These are phyloP conservation scores for Venturia nashicola DNA, from an alignment of 2,329 filamentous ascomycete species.

Conservation along the genomic window DNA sequence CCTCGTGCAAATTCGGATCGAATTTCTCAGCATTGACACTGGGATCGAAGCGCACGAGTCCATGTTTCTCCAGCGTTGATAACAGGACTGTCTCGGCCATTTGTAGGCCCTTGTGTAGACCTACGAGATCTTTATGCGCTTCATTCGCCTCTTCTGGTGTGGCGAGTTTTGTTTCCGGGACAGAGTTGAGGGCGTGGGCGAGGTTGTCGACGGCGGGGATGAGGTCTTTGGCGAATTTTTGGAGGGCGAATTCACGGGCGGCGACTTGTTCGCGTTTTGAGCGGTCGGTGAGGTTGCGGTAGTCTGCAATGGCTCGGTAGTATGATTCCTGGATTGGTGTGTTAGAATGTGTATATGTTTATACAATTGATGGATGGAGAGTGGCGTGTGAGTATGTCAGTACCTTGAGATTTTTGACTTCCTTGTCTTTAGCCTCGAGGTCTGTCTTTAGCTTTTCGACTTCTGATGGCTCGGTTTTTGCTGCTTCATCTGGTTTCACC, in stretches of 20 bases:
- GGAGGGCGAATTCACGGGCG: constrained; percentile 86
- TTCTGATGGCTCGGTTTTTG: constrained; percentile 20
- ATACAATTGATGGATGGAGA: background rate
- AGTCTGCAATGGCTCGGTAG: constrained; percentile 87
- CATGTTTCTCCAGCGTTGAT: constrained; percentile 83
- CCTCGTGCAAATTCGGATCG: constrained; percentile 93
- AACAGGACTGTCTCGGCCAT: constrained; percentile 91
- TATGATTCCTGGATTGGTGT: constrained; percentile 64
- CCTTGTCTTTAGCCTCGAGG: constrained; percentile 59
- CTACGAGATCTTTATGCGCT: constrained; percentile 52
- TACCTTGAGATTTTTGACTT: constrained; percentile 79
- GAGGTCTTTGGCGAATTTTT: constrained; percentile 86
- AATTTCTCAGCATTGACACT: constrained; percentile 64
- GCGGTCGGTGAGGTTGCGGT: constrained; percentile 94
- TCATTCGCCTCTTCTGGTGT: constrained; percentile 14
- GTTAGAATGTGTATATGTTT: background rate
- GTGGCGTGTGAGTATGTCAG: background rate
- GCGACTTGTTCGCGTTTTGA: constrained; percentile 80
- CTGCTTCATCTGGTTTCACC: constrained; percentile 19
- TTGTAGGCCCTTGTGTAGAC: constrained; percentile 78
- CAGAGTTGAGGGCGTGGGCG: constrained; percentile 76
- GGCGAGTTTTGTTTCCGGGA: constrained; percentile 61
- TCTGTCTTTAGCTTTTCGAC: constrained; percentile 43
- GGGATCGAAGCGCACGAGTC: constrained; percentile 79
- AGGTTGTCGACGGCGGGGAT: constrained; percentile 95